phyloP scores from a whole-genome alignment of 306 rosid genomes.

The Dalbergia cultrata region DNA sequence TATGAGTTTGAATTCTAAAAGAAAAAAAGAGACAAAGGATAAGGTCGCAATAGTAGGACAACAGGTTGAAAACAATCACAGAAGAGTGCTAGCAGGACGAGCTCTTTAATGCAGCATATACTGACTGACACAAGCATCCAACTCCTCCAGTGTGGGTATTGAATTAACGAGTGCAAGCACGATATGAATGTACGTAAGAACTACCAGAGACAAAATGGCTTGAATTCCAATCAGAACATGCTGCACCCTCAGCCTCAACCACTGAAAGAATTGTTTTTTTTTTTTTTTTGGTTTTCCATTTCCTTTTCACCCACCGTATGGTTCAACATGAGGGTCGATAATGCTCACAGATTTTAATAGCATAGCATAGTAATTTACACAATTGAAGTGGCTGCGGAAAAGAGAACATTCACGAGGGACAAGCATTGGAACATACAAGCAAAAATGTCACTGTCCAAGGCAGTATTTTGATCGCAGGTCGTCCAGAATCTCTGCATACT shows the following conservation, averaged over 20 bases:
- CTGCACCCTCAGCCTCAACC: slow-evolving; percentile 10
- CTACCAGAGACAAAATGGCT: not conserved
- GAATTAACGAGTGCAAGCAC: not conserved
- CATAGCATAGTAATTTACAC: slow-evolving; percentile 41
- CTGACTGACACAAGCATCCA: slow-evolving; percentile 25
- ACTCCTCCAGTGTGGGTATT: not conserved
- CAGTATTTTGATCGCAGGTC: slow-evolving; percentile 73
- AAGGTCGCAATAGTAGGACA: not conserved
- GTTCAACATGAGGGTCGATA: slow-evolving; percentile 18
- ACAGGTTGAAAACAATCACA: slow-evolving; percentile 3
- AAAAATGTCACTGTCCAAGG: slow-evolving; percentile 47
- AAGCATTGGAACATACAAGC: not conserved
- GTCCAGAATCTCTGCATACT: slow-evolving; percentile 75
- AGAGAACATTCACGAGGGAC: slow-evolving; percentile 17
- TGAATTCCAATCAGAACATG: not conserved
- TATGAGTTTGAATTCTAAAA: too few species aligned
- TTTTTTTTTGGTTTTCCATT: not conserved
- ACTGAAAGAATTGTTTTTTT: not conserved
- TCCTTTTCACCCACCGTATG: not conserved
- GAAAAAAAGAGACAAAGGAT: too few species aligned
- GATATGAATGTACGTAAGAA: not conserved
- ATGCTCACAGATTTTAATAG: slow-evolving; percentile 30
- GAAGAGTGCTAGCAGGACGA: too few species aligned
- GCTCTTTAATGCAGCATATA: slow-evolving; percentile 19
- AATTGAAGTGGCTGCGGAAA: not conserved